Evolutionary conservation across 257 asterid genomes (phyloP), one percentile per base, ranked within the genome.

Genomic region (Ehretia macrophylla): DNA sequence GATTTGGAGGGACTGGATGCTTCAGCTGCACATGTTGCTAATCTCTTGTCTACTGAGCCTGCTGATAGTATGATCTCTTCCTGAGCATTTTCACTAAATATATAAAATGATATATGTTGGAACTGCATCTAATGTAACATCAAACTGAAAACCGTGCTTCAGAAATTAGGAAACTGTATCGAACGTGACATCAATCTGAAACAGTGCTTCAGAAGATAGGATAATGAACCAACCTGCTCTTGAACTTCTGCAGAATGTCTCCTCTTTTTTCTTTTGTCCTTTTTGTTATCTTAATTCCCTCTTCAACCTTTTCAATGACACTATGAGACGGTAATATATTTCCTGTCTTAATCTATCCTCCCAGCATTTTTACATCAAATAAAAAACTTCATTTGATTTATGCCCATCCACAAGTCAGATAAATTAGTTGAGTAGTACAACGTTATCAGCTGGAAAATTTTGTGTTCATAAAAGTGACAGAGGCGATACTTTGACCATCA

Each of bases 1-100:
- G 92, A 88, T 81, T 27, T 77, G 59, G 85, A 83, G 63, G 96
- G 89, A 56, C 72, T 88, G 71, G 96, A 88, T 67, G 78, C 88
- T 63, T 70, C 96, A 50, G 95, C 95, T 21, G 83, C 95, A 58
- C 90, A 88, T 60, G 79, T 85, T 62, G 90, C 95, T 16, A 88
- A 85, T 81, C 89, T 88, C 58, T 69, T 88, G 67, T 79, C 95
- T 17, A 77, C 95, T 5, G 96, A 88, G 46, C 96, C 95, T 64
- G 73, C 84, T 63, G 82, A 81, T 56, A 71, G 96, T 88, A 76
- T 63, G 83, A 73, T 67, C 49, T 45, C 27, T 40, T 49, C 45
- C 14, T 32, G 32, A 20, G 14, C 32, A 35, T 55, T 56, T 42
- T 1, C 12, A 14, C 12, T 42, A 1, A 1, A 14, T 42, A 42